A percentile compares a stretch with the other conserved stretches of the same genome.
Conservation (phyloP, 345 rosid species). For the Limnanthes douglasii region DNA sequence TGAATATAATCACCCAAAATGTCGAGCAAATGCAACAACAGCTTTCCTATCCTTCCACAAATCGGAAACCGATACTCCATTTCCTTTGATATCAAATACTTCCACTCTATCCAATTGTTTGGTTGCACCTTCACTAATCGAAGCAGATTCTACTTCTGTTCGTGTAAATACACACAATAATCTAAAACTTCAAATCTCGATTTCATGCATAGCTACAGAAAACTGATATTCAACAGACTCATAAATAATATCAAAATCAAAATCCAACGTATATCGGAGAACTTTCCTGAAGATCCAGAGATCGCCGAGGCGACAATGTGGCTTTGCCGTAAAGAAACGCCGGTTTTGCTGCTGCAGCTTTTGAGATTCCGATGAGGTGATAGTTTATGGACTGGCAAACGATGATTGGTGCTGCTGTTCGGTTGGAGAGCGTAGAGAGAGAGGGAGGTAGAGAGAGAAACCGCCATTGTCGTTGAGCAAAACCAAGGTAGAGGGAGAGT, state of each 20-base stretch:
- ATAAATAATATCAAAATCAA: not conserved
- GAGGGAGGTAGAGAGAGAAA: conserved; percentile 18
- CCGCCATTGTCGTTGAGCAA: conserved; percentile 30
- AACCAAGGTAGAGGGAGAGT: no score
- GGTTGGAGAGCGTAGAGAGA: conserved; percentile 9
- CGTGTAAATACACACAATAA: conserved; percentile 2
- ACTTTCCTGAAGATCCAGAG: conserved; percentile 51
- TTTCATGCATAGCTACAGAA: no score
- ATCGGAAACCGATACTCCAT: conserved; percentile 53
- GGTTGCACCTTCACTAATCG: conserved; percentile 14
- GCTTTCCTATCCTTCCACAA: conserved; percentile 79
- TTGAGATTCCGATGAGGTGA: not conserved
- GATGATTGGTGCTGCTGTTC: conserved; percentile 1
- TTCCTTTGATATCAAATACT: conserved; percentile 54
- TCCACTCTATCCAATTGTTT: conserved; percentile 37
- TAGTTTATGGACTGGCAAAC: not conserved
- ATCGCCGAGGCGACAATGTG: conserved; percentile 25
- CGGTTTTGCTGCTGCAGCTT: not conserved
- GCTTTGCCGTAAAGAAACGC: conserved; percentile 15
- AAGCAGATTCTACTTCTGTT: conserved; percentile 21
- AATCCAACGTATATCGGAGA: no score
- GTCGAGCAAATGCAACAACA: conserved; percentile 85
- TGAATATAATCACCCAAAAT: conserved; percentile 46
- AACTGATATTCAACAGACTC: not conserved
- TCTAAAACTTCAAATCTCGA: no score